phyloP scores from a whole-genome alignment of 192 early-diverging fungal species.

The Pilaira anomala region DNA sequence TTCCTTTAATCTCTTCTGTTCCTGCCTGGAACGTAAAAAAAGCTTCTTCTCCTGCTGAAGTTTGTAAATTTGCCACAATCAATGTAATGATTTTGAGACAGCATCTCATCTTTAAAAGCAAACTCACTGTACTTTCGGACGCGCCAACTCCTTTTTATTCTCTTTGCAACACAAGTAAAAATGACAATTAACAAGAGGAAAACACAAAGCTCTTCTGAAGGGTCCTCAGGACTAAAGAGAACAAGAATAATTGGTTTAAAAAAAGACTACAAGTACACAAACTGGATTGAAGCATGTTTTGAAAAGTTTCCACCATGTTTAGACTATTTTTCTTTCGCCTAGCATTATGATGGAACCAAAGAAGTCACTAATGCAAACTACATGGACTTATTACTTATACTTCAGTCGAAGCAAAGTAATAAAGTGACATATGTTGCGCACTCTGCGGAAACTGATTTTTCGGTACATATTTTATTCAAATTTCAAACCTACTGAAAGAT shows the following conservation, averaged over 20 bases:
- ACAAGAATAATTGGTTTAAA: not conserved
- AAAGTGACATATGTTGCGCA: not conserved
- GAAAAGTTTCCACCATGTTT: not conserved
- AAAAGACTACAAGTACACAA: not conserved
- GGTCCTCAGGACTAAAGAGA: no score
- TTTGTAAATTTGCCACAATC: no score
- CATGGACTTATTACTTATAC: not conserved
- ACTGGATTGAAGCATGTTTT: not conserved
- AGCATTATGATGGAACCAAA: not conserved
- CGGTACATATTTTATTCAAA: not conserved
- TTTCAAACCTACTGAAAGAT: not conserved
- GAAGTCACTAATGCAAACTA: not conserved
- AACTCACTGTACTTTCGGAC: no score
- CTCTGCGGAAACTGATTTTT: not conserved
- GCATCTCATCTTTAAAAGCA: no score
- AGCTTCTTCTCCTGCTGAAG: no score
- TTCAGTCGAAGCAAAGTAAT: not conserved
- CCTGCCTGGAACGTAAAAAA: no score
- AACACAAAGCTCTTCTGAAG: no score
- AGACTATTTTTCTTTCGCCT: not conserved
- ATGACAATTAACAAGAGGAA: no score
- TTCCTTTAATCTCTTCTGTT: no score
- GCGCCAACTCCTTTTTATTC: no score
- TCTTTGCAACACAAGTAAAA: no score
- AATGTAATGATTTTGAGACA: no score